Base-by-base conservation (phyloP, 2,329 filamentous ascomycete species). In the Verticillium tricorpus region DNA sequence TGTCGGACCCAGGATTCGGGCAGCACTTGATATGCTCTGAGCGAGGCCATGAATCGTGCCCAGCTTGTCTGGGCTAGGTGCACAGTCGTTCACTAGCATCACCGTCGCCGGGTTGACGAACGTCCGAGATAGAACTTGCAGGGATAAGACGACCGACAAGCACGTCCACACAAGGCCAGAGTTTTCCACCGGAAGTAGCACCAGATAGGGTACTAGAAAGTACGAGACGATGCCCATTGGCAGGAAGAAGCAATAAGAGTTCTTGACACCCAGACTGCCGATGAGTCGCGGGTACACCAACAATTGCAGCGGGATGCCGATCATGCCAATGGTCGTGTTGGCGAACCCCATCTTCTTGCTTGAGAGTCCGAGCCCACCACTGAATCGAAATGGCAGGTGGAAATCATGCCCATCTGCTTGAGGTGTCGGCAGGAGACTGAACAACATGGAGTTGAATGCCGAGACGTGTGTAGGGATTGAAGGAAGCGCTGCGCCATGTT, bases 21-120 rank as follows among this genome's bases (percentile, higher is more conserved):
- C 67, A 25, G 61, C 66, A 45, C 67, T 68, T 5, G 68, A 69
- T 1, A 65, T 67, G 56, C 67, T 71, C 22, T 63, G 64, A 9
- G 69, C 68, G 31, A 70, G n/a, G 5, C 69, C 68, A 22, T 71
- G 67, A 4, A 70, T 62, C 2, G 68, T 70, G 2, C 67, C 67
- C 14, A 70, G 64, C 14, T 67, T 52, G 6, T 58, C 61, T 4
- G 65, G 69, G 25, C 61, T 64, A 5, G 69, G 68, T 1, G 68
- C 66, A 2, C 61, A 68, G 8, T 69, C 68, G 56, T 70, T 70
- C 40, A 70, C 67, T 28, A 70, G 50, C 61, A 71, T 65, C 9
- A 70, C 65, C 1, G 69, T 67, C 11, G 68, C 69, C 19, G 68
- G 69, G 25, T 58, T 67, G 37, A 69, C 64, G 57, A 70, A 70